Conservation (phyloP, 257 asterid species). For the Oldenlandia corymbosa region DNA sequence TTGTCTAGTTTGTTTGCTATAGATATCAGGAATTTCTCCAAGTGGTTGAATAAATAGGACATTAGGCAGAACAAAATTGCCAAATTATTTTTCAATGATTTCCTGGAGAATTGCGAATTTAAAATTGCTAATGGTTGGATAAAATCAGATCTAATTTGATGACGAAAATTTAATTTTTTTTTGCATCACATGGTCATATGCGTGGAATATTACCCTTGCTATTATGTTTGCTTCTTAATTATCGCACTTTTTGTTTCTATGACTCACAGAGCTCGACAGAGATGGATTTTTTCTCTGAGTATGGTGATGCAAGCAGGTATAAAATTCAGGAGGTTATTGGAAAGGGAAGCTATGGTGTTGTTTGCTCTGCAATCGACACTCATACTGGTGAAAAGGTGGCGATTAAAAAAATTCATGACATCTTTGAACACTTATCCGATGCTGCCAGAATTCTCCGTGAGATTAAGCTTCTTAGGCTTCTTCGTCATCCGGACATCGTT, state of each 20-base stretch:
- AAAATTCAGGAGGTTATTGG: constrained; percentile 83
- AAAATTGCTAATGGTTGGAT: neutral
- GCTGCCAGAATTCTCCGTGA: constrained; percentile 91
- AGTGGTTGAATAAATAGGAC: neutral
- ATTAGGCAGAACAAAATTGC: neutral
- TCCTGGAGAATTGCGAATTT: neutral
- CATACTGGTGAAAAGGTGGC: constrained; percentile 85
- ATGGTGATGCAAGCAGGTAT: constrained; percentile 81
- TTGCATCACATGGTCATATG: neutral
- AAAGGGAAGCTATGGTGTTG: constrained; percentile 93
- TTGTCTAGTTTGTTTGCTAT: too few species aligned
- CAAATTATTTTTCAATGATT: neutral
- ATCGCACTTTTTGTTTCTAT: constrained; percentile 9
- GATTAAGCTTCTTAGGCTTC: constrained; percentile 84
- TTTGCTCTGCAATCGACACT: constrained; percentile 81
- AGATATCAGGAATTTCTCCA: neutral
- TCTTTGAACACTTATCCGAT: constrained; percentile 83
- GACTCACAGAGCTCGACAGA: constrained; percentile 54
- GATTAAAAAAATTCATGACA: constrained; percentile 78
- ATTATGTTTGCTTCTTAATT: neutral
- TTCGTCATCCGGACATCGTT: constrained; percentile 90
- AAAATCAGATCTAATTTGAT: too few species aligned
- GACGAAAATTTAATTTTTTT: neutral
- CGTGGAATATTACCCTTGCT: neutral
- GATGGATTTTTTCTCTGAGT: constrained; percentile 81